Evolutionary conservation across 1,284 basidiomycete genomes (phyloP).

Genomic region (Ceratobasidium sp.): DNA sequence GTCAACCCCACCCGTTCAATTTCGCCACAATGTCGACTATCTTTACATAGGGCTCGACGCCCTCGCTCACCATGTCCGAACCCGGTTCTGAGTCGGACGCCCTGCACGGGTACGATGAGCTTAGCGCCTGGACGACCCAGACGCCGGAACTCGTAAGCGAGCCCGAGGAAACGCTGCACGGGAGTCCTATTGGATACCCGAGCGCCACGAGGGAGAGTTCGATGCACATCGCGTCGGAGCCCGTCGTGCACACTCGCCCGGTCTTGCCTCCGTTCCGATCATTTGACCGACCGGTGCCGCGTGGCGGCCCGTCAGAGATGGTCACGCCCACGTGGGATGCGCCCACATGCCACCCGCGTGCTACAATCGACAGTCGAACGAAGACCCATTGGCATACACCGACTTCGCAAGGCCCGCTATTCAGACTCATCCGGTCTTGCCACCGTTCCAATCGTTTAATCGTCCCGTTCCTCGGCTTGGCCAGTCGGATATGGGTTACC

Average conservation of each 20-base stretch:
- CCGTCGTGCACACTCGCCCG: constrained; percentile 2
- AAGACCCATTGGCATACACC: no score
- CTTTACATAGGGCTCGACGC: constrained; percentile 3
- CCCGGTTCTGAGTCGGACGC: background rate
- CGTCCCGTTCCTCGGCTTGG: no score
- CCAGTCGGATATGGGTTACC: no score
- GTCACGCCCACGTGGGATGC: no score
- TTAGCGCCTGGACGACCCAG: background rate
- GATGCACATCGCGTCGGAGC: constrained; percentile 5
- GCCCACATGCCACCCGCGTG: no score
- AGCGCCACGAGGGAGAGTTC: constrained; percentile 2
- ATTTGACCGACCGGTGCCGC: background rate
- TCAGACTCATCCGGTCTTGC: no score
- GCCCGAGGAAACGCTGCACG: background rate
- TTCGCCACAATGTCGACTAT: background rate
- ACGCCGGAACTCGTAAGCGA: background rate
- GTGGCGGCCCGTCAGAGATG: no score
- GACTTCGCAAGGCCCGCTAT: no score
- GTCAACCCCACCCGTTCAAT: background rate
- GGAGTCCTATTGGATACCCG: constrained; percentile 1
- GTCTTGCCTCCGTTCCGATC: background rate
- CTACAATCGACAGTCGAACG: no score
- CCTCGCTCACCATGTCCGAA: constrained; percentile 2
- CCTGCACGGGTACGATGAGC: background rate
- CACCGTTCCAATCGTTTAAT: no score